Evolutionary conservation across 129 eudicot genomes (phyloP), one percentile per base, ranked within the genome.

Genomic region (Chrysanthemum lavandulifolium): DNA sequence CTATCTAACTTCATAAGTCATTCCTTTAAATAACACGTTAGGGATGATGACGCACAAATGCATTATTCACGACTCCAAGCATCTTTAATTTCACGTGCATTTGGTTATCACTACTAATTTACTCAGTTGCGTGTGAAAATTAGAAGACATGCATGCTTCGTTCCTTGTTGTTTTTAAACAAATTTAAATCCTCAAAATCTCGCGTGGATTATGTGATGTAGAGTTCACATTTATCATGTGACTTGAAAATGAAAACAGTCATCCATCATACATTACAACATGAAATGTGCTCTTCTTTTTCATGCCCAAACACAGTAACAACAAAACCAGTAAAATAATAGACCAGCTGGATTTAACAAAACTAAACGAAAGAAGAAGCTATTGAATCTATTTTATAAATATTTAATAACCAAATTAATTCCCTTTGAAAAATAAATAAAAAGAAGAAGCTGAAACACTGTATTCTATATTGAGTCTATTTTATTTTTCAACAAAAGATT

Each of bases 161-260:
- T 74, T 64, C 53, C 65, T 64, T 59, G 14, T 1, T 54, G 31
- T 49, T 47, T 10, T 5, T 4, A 27, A 23, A 23, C 13, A 29
- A 68, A 5, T 14, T 9, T 55, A 66, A 31, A 74, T 74, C 62
- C 7, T 63, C 16, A 7, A 18, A 8, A 74, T 74, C 55, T 73
- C 19, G 53, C 18, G 1, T 3, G 6, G 7, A 5, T 43, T n/a
- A 43, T 14, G 73, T 75, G 67, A 49, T 76, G 61, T 60, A 61
- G 56, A 50, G 29, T 76, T 76, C 50, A 68, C 61, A 45, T 47
- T 16, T 45, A 48, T 47, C 79, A 67, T 45, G 68, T 67, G 73
- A 76, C 60, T 43, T 57, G 68, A 76, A 67, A 27, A 61, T 61
- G 59, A 43, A 14, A 59, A n/a, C 2, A 59, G 36, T 18, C 13